Evolutionary conservation across 805 yeast species (phyloP).

Genomic region (Saturnispora kantuleensis): DNA sequence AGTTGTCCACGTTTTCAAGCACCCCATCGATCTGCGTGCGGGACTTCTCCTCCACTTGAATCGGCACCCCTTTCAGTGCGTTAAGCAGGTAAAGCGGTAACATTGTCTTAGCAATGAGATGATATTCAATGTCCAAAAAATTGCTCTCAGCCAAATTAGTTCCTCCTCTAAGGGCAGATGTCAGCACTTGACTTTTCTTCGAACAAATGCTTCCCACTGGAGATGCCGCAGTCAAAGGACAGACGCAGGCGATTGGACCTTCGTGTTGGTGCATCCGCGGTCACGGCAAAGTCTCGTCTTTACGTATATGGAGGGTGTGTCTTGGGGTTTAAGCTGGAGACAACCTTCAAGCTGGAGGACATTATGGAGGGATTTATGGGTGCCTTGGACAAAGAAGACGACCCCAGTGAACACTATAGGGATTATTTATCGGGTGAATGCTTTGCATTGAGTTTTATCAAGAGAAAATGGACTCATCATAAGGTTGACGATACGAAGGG

Average conservation of each 20-base stretch:
- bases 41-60: constrained; percentile 81
- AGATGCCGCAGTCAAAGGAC: constrained; percentile 46
- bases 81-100: constrained; percentile 86
- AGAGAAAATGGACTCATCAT: constrained; percentile 42
- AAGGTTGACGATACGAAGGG: constrained; percentile 22
- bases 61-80: constrained; percentile 80
- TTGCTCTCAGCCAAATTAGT: too few relatives aligned
- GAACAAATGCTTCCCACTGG: constrained; percentile 46
- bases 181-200: constrained; percentile 56
- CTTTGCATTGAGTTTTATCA: constrained; percentile 49
- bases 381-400: constrained; percentile 11
- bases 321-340: constrained; percentile 40
- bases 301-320: constrained; percentile 63
- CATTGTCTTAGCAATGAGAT: constrained; percentile 29
- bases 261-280: constrained; percentile 60
- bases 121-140: neutral
- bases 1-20: constrained; percentile 77
- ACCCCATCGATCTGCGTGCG: constrained; percentile 86
- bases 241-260: constrained; percentile 45
- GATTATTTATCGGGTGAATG: constrained; percentile 51
- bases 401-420: neutral
- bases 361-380: constrained; percentile 31
- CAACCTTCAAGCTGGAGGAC: constrained; percentile 29
- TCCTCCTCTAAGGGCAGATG: constrained; percentile 28
- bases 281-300: constrained; percentile 48